A percentile compares a stretch with the other conserved stretches of the same genome.
Evolutionary conservation across 2,329 filamentous ascomycete species (phyloP).

Genomic region (Colletotrichum cereale): DNA sequence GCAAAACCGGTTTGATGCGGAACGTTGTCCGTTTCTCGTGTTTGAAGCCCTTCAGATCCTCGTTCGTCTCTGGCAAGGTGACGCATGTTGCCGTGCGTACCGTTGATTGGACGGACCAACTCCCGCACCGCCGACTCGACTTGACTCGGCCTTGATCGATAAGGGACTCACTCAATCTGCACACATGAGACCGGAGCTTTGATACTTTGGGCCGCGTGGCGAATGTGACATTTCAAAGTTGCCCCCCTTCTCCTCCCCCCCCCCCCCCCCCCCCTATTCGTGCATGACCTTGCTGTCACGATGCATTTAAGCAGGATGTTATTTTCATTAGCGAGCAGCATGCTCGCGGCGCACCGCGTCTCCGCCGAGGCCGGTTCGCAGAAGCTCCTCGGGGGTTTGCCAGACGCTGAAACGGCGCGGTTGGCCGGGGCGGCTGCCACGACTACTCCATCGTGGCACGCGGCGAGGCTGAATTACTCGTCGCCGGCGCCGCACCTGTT

Average conservation of each 20-base stretch:
- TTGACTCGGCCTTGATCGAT: slow-evolving; percentile 35
- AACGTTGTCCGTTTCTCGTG: background rate
- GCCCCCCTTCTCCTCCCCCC: no score
- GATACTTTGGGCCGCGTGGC: slow-evolving; percentile 16
- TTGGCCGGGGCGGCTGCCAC: background rate
- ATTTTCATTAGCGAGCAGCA: background rate
- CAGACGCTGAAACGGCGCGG: background rate
- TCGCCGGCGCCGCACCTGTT: slow-evolving; percentile 62
- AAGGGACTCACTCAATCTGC: background rate
- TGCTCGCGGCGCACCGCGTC: background rate
- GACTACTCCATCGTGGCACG: background rate
- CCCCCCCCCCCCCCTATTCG: background rate
- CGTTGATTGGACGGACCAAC: slow-evolving; percentile 33
- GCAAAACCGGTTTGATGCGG: background rate
- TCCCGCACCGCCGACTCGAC: background rate
- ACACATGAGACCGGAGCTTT: slow-evolving; percentile 6
- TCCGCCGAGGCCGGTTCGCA: background rate
- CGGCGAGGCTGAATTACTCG: slow-evolving; percentile 56
- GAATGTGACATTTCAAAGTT: background rate
- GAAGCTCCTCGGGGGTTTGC: slow-evolving; percentile 13
- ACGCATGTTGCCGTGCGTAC: slow-evolving; percentile 36
- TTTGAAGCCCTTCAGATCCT: slow-evolving; percentile 8
- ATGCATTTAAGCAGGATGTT: slow-evolving; percentile 5
- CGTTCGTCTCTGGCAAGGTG: slow-evolving; percentile 33
- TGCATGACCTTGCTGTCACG: background rate